Evolutionary conservation across 148 eudicot species (phyloP).

Genomic region (Camellia lanceoleosa): DNA sequence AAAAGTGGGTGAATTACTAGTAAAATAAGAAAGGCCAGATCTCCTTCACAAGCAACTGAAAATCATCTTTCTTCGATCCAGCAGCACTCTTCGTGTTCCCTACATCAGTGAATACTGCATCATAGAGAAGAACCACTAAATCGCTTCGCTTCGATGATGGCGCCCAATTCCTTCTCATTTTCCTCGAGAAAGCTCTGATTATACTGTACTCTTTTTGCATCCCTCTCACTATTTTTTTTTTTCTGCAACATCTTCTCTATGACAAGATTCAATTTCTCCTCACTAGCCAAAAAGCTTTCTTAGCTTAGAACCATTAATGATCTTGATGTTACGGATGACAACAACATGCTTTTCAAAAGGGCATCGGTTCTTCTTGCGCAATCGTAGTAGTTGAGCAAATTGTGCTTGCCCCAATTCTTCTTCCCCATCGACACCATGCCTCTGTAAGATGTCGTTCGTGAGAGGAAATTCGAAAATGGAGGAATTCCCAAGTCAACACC

Average conservation of each 20-base stretch:
- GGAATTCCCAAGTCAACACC: no score
- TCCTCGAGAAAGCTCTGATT: constrained; percentile 43
- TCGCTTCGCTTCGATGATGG: constrained; percentile 49
- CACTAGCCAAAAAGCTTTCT: constrained; percentile 55
- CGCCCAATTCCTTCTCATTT: constrained; percentile 45
- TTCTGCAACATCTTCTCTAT: constrained; percentile 37
- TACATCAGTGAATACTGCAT: no score
- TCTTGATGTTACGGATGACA: constrained; percentile 47
- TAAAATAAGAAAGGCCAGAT: no score
- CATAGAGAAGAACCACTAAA: constrained; percentile 41
- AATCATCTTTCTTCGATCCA: constrained; percentile 30
- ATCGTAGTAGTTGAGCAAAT: constrained; percentile 58
- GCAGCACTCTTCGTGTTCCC: constrained; percentile 17
- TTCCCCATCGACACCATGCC: constrained; percentile 60
- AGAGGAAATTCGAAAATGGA: constrained; percentile 58
- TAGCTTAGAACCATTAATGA: constrained; percentile 53
- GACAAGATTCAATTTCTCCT: constrained; percentile 31
- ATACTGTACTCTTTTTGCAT: constrained; percentile 21
- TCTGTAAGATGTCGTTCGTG: constrained; percentile 47
- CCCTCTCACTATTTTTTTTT: constrained; percentile 16
- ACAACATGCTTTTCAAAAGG: constrained; percentile 43
- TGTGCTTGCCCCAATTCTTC: constrained; percentile 65
- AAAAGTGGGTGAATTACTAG: no score
- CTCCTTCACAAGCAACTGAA: constrained; percentile 32
- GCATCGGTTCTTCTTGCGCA: constrained; percentile 56